Evolutionary conservation across 2,329 filamentous ascomycete species (phyloP).

Genomic region (Blastomyces emzantsi): DNA sequence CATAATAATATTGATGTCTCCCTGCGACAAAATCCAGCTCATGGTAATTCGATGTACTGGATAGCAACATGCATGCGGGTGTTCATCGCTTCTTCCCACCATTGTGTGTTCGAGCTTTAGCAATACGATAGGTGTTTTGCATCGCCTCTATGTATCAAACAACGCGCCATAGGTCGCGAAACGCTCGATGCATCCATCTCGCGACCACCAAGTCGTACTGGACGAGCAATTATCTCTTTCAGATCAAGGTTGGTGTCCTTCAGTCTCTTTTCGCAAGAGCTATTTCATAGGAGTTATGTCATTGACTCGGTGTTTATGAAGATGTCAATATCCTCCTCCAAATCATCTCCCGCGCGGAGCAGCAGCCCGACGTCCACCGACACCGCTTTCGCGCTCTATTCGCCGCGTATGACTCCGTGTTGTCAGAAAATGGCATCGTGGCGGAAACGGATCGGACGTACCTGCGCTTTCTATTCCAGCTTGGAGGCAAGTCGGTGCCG

Average conservation of each 20-base stretch:
- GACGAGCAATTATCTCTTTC: slow-evolving; percentile 44
- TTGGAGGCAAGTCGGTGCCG: slow-evolving; percentile 53
- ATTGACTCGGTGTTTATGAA: slow-evolving; percentile 26
- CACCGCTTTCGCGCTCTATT: slow-evolving; percentile 71
- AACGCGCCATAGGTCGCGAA: slow-evolving; percentile 39
- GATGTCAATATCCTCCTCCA: slow-evolving; percentile 72
- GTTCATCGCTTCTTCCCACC: slow-evolving; percentile 4
- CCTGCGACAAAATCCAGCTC: not conserved
- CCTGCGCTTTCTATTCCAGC: slow-evolving; percentile 67
- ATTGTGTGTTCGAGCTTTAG: slow-evolving; percentile 21
- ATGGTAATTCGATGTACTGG: not conserved
- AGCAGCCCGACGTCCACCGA: slow-evolving; percentile 53
- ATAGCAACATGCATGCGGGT: slow-evolving; percentile 9
- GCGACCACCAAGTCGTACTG: slow-evolving; percentile 32
- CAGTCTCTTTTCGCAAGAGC: slow-evolving; percentile 4
- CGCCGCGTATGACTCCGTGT: slow-evolving; percentile 65
- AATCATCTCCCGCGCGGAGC: slow-evolving; percentile 64
- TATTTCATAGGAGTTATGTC: slow-evolving; percentile 4
- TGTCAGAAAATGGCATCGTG: slow-evolving; percentile 61
- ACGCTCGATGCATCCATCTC: slow-evolving; percentile 43
- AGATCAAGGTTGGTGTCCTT: slow-evolving; percentile 46
- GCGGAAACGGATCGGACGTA: slow-evolving; percentile 67
- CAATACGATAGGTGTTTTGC: slow-evolving; percentile 29
- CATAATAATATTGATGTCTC: not conserved
- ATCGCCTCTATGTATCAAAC: slow-evolving; percentile 36